Evolutionary conservation across 306 rosid genomes (phyloP).

Genomic region (Castanospermum australe): DNA sequence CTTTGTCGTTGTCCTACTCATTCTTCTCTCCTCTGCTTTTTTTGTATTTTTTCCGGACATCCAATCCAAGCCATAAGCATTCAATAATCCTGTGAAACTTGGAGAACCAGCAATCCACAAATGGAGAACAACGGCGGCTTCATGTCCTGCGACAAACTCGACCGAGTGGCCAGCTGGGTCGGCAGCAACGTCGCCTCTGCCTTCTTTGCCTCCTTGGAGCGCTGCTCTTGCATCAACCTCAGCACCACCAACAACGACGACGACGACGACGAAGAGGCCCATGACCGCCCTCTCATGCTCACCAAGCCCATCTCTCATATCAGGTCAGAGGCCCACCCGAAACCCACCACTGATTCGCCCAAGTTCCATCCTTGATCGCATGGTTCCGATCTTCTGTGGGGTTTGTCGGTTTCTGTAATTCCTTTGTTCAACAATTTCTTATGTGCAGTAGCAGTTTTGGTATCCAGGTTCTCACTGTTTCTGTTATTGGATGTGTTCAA

Average conservation of each 20-base stretch:
- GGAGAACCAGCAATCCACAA: too few species aligned
- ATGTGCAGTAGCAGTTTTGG: too few species aligned
- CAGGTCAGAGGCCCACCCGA: background rate
- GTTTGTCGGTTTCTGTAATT: background rate
- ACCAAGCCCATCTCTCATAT: background rate
- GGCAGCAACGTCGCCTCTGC: slow-evolving; percentile 56
- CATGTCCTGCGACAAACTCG: slow-evolving; percentile 55
- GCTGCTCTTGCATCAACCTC: slow-evolving; percentile 74
- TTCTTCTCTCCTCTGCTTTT: too few species aligned
- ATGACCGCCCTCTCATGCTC: slow-evolving; percentile 39
- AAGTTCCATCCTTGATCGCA: background rate
- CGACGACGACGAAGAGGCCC: slow-evolving; percentile 28
- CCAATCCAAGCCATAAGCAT: too few species aligned
- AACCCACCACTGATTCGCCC: background rate
- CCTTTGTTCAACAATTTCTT: too few species aligned
- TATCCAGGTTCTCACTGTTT: background rate
- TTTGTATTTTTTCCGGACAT: too few species aligned
- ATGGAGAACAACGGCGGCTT: slow-evolving; percentile 40
- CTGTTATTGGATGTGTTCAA: background rate
- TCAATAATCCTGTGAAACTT: background rate
- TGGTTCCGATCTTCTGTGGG: background rate
- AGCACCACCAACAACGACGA: slow-evolving; percentile 59
- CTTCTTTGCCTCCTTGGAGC: slow-evolving; percentile 70
- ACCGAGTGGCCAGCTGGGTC: slow-evolving; percentile 55
- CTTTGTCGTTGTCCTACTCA: too few species aligned